Evolutionary conservation across 805 yeast genomes (phyloP).

Genomic region (Blastobotrys terrestris): DNA sequence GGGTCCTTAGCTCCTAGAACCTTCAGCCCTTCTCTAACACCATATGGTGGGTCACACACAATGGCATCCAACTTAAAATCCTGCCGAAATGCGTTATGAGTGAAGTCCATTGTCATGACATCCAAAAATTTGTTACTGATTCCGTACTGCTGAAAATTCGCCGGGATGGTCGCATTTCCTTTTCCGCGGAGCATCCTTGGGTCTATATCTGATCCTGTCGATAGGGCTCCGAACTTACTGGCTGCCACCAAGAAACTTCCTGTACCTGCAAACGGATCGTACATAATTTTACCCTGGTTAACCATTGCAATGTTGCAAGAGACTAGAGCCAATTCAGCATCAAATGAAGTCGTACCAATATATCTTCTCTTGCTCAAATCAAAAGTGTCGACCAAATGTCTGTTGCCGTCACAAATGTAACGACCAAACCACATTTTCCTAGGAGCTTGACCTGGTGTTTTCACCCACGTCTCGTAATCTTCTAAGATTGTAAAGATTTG

Average conservation of each 20-base stretch:
- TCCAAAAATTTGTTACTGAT: conserved; percentile 58
- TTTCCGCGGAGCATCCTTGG: conserved; percentile 72
- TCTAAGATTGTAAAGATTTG: conserved; percentile 67
- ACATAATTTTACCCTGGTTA: conserved; percentile 55
- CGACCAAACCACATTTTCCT: conserved; percentile 68
- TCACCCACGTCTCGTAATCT: conserved; percentile 45
- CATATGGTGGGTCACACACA: conserved; percentile 96
- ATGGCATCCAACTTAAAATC: conserved; percentile 67
- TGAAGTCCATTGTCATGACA: conserved; percentile 87
- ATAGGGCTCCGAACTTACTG: conserved; percentile 72
- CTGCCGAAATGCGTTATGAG: conserved; percentile 73
- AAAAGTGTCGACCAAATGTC: conserved; percentile 64
- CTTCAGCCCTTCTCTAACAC: conserved; percentile 91
- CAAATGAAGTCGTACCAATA: conserved; percentile 95
- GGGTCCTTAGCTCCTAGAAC: conserved; percentile 81
- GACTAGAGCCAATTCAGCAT: conserved; percentile 83
- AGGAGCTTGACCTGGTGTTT: conserved; percentile 42
- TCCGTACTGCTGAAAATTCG: conserved; percentile 72
- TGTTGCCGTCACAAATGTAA: conserved; percentile 58
- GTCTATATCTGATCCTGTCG: conserved; percentile 89
- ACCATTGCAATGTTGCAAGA: conserved; percentile 85
- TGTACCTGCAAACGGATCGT: conserved; percentile 96
- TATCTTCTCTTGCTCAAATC: conserved; percentile 78
- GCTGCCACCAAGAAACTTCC: conserved; percentile 91
- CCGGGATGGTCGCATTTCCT: conserved; percentile 43